Conservation (phyloP, 768 basidiomycete species). For the Boletus rufocinnamomeus region DNA sequence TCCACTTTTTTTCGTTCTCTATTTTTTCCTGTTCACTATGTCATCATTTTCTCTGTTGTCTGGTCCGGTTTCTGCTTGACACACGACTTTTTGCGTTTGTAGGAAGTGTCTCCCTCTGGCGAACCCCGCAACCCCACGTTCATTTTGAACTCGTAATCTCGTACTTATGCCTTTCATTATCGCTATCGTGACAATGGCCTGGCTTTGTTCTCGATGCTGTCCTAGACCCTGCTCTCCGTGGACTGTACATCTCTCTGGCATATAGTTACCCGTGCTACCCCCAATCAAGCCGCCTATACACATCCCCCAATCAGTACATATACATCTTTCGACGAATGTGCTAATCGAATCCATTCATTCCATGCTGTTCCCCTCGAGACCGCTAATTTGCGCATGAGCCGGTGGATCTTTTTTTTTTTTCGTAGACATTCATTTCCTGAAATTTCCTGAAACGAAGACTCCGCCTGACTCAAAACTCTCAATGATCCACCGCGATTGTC, state of each 20-base stretch:
- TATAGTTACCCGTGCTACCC: constrained; percentile 26
- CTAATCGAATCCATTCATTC: constrained; percentile 7
- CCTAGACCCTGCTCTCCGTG: constrained; percentile 17
- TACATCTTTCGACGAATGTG: constrained; percentile 8
- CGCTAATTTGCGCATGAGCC: neutral
- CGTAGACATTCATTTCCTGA: neutral
- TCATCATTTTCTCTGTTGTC: constrained; percentile 37
- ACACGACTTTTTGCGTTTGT: constrained; percentile 29
- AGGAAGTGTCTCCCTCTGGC: constrained; percentile 24
- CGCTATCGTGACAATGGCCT: constrained; percentile 26
- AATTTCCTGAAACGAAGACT: neutral
- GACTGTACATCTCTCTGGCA: constrained; percentile 27
- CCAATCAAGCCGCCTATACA: constrained; percentile 10
- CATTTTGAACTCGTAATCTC: constrained; percentile 33
- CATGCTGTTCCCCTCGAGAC: constrained; percentile 4
- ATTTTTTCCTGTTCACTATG: constrained; percentile 14
- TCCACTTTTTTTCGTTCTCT: constrained; percentile 28
- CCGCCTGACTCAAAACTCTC: neutral
- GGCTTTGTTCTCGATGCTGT: constrained; percentile 31
- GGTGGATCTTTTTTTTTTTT: neutral
- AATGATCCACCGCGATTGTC: neutral
- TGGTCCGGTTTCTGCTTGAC: constrained; percentile 34
- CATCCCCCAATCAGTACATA: constrained; percentile 13
- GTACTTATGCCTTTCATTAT: constrained; percentile 36
- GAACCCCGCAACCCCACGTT: constrained; percentile 29